Base-by-base conservation (phyloP, 208 protist genomes). In the Trypanosoma melophagium region DNA sequence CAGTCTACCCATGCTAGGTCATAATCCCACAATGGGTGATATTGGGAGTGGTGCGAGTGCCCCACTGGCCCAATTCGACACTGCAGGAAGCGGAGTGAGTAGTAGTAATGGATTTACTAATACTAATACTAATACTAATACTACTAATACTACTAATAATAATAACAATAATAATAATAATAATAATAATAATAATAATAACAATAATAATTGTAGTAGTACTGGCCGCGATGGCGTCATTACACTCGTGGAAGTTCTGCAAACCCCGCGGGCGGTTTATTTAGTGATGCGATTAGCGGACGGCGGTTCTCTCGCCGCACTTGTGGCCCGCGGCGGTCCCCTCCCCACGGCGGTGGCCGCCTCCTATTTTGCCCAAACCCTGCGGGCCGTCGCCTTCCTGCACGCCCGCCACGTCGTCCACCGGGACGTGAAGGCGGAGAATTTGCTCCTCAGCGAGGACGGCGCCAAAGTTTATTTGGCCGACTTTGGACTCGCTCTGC, bases 281-380 rank as follows among this genome's bases (percentile, higher is more conserved):
- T 64, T 80, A 42, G 74, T 80, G 40, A 57, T 80, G 63, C 74
- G 81, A 45, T 41, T 80, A 7, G 35, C 80, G 1, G 69, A 17
- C n/a, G 77, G 84, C 50, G 88, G 88, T 7, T 54, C 50, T 24
- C 16, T 54, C 7, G 50, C 50, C 5, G 7, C 16, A 28, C 50
- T 54, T 24, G 16, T 54, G 7, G 7, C 5, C 16, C 7, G 7
- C 7, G 50, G 78, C 42, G 81, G 80, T 1, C 71, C 69, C 24
- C 86, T 96, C 14, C 47, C 54, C n/a, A 88, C 94, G 64, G 68
- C 80, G 10, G 81, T 65, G 7, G 85, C 85, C 14, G 66, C 87
- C 28, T 73, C 79, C 24, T 97, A 90, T 66, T 97, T 97, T 70
- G 88, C 83, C 68, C 89, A 96, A 74, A 75, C 96, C 12, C 78